Evolutionary conservation across 345 rosid species (phyloP), one percentile per base, ranked within the genome.

Genomic region (Abelmoschus esculentus): DNA sequence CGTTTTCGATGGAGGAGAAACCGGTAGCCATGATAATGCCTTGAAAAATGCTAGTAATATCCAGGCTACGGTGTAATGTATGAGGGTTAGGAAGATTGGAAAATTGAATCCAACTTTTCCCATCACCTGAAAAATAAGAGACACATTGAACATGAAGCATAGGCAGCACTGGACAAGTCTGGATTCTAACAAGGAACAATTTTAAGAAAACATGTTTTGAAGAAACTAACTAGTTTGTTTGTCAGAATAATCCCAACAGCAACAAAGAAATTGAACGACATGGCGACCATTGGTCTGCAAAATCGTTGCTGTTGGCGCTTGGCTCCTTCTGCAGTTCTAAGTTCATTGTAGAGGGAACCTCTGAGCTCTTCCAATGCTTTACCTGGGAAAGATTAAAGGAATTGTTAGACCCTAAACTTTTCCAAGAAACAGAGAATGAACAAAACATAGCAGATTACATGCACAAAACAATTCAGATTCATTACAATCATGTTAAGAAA

Each of bases 241-340:
- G 87, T 81, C 65, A 90, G 83, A 74, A 95, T 95, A 75, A 95
- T 87, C 38, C 89, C 90, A 63, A 90, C 95, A 5, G 96, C 87
- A 54, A 91, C 98, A 69, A 88, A 4, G 80, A 95, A 95, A 80
- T 95, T 95, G 82, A 95, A 95, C 29, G 96, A 69, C 96, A 91
- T 87, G 1, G 98, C 98, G 63, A 83, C 83, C 34, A 84, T 75
- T 5, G 96, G 98, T 11, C 98, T 96, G 66, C 98, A 91, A 28
- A 86, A 77, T 26, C 93, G 79, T 73, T 91, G 98, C 74, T 91
- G 96, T 32, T 90, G 96, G 53, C 89, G 81, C 82, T 90, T 95
- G 55, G 99, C 96, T 44, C 93, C 96, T 53, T 89, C 96, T 2
- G 97, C 81, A 58, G 96, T 87, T 78, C 89, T 82, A 69, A 95